Conservation (phyloP, 805 yeast genomes). For the Candida boleticola region DNA sequence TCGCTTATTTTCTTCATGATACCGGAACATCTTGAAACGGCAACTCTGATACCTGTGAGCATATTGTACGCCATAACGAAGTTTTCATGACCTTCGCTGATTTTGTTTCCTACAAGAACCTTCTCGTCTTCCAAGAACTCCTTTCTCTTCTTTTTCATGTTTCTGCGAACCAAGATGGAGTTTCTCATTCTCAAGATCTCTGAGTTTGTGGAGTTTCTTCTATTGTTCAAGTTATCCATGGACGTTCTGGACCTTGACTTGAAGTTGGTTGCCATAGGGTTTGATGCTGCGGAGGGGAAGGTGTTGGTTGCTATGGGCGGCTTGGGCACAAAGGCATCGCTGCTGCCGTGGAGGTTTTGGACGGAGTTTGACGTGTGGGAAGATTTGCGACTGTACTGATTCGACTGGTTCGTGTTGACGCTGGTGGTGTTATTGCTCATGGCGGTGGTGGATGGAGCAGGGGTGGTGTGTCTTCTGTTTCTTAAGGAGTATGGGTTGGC, state of each 20-base stretch:
- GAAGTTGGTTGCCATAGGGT: neutral
- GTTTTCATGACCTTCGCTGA: constrained; percentile 90
- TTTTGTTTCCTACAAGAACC: constrained; percentile 75
- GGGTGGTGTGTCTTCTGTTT: constrained; percentile 15
- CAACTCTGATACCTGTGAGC: constrained; percentile 95
- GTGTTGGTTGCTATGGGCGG: constrained; percentile 1
- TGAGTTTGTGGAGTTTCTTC: constrained; percentile 25
- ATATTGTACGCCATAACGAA: constrained; percentile 94
- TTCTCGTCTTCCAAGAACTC: constrained; percentile 48
- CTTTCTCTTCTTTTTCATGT: constrained; percentile 38
- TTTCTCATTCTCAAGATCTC: constrained; percentile 54
- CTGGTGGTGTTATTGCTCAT: neutral
- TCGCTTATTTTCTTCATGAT: constrained; percentile 69
- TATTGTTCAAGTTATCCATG: neutral
- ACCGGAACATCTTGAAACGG: constrained; percentile 90
- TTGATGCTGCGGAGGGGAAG: neutral
- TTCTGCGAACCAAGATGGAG: constrained; percentile 44
- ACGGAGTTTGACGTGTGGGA: too few relatives aligned
- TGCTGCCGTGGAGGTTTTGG: neutral
- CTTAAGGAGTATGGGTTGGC: neutral
- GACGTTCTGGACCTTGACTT: neutral
- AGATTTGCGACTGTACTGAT: too few relatives aligned
- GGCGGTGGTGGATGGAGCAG: neutral
- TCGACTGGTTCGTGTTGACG: neutral
- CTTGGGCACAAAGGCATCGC: neutral